Percentiles rank a stretch among this genome's conserved stretches.
Conservation (phyloP, 768 basidiomycete species). For the Paxillus ammoniavirescens region DNA sequence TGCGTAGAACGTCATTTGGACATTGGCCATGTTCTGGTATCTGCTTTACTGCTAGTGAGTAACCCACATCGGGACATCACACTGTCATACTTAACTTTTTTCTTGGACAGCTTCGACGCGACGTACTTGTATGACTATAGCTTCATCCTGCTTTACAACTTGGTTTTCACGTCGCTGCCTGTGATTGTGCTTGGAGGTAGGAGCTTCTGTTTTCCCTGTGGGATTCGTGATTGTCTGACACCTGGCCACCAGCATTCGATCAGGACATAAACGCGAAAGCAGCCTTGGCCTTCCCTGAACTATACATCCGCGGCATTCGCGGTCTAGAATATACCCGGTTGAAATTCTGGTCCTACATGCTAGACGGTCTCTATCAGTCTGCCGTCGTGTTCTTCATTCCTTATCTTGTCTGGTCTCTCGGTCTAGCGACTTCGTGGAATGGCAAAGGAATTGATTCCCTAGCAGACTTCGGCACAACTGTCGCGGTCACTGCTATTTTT, state of each 20-base stretch:
- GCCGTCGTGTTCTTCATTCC: conserved; percentile 85
- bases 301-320: conserved; percentile 93
- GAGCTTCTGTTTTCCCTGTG: conserved; percentile 15
- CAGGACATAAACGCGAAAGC: conserved; percentile 92
- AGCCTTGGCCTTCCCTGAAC: conserved; percentile 88
- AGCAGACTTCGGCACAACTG: conserved; percentile 89
- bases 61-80: background rate
- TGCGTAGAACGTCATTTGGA: conserved; percentile 85
- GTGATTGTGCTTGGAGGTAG: conserved; percentile 87
- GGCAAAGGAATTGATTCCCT: conserved; percentile 78
- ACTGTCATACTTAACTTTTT: conserved; percentile 9
- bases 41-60: conserved; percentile 81
- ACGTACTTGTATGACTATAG: conserved; percentile 96
- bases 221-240: conserved; percentile 4
- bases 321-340: conserved; percentile 89
- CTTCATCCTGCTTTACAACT: conserved; percentile 88
- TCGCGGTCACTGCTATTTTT: conserved; percentile 83
- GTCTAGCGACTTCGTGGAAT: conserved; percentile 67
- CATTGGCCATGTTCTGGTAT: conserved; percentile 92
- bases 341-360: conserved; percentile 95
- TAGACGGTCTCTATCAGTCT: conserved; percentile 93
- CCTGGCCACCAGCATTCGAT: conserved; percentile 63
- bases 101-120: conserved; percentile 72
- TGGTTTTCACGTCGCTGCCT: conserved; percentile 91
- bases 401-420: conserved; percentile 68